phyloP scores from a whole-genome alignment of 2,329 filamentous ascomycete genomes.

The Sclerotinia borealis region DNA sequence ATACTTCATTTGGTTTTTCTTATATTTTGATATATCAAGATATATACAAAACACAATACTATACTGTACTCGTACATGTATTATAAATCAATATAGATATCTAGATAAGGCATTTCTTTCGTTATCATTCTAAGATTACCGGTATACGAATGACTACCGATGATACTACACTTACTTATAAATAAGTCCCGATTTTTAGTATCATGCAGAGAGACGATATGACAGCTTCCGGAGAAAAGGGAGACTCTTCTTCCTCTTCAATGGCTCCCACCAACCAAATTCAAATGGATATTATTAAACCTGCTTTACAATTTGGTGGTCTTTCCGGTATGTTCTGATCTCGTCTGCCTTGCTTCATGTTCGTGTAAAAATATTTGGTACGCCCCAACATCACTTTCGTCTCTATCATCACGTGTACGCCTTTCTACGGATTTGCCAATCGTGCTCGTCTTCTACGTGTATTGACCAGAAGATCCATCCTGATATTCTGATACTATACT shows the following conservation, averaged over 20 bases:
- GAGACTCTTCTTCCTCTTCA: background rate
- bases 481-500: background rate
- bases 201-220: constrained; percentile 28
- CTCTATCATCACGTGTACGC: background rate
- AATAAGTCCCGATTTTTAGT: background rate
- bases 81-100: no score
- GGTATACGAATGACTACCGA: no score
- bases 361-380: background rate
- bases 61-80: no score
- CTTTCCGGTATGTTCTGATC: constrained; percentile 43
- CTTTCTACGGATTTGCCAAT: background rate
- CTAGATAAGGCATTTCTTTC: background rate
- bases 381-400: background rate
- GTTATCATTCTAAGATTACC: background rate
- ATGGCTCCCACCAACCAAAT: background rate
- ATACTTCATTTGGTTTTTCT: background rate
- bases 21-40: background rate
- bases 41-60: no score
- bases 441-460: background rate
- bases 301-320: constrained; percentile 54
- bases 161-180: background rate
- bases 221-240: constrained; percentile 12
- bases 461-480: background rate
- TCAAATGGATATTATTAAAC: constrained; percentile 38
- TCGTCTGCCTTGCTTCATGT: background rate